phyloP scores from a whole-genome alignment of 176 grass and related monocot species.

The Aegilops bicornis region DNA sequence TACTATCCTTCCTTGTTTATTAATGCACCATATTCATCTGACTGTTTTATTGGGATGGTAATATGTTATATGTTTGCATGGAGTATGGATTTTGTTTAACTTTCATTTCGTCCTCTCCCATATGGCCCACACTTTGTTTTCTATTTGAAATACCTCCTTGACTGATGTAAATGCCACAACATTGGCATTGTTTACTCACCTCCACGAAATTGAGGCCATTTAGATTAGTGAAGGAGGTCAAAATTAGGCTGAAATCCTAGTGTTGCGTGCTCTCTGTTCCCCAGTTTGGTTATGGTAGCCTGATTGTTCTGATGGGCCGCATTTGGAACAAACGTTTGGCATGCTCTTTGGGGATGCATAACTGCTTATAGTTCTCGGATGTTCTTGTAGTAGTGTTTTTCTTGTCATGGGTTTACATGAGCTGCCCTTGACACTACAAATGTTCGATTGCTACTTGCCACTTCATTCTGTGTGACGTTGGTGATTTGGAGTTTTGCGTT shows the following conservation, averaged over 20 bases:
- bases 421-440: neutral
- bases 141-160: neutral
- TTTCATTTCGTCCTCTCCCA: neutral
- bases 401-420: neutral
- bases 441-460: neutral
- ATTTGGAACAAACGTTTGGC: neutral
- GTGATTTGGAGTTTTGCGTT: neutral
- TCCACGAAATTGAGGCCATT: conserved; percentile 14
- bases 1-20: conserved; percentile 49
- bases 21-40: conserved; percentile 27
- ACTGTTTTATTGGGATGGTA: neutral
- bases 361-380: neutral
- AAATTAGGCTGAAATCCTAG: neutral
- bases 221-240: neutral
- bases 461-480: neutral
- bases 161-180: neutral
- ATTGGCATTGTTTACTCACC: neutral
- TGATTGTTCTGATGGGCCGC: neutral
- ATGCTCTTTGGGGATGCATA: neutral
- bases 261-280: neutral
- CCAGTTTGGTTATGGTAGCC: neutral
- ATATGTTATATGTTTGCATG: conserved; percentile 3
- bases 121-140: neutral
- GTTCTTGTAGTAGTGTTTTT: neutral
- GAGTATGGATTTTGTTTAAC: conserved; percentile 10